Conservation (phyloP, 2,329 filamentous ascomycete species). For the Fusarium compactum region DNA sequence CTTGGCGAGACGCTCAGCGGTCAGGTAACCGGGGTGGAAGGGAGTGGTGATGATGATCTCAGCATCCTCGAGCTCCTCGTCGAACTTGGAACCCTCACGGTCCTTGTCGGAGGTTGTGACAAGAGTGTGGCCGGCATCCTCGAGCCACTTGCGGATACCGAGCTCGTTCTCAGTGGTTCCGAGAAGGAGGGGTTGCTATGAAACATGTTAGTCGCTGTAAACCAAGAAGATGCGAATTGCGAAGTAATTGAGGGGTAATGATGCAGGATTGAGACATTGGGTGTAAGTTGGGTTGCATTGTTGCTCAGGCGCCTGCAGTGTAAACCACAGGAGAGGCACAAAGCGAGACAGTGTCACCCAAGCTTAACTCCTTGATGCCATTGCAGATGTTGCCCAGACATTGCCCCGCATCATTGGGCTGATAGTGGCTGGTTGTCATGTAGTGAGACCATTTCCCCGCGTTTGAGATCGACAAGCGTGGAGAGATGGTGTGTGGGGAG, state of each 20-base stretch:
- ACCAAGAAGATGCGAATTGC: slow-evolving; percentile 6
- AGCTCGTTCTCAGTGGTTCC: slow-evolving; percentile 99
- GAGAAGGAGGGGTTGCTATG: slow-evolving; percentile 80
- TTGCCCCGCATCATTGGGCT: slow-evolving; percentile 41
- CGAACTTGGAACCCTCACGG: slow-evolving; percentile 90
- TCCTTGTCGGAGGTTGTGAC: slow-evolving; percentile 99
- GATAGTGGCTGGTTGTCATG: slow-evolving; percentile 42
- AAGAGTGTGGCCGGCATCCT: slow-evolving; percentile 95
- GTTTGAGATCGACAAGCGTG: slow-evolving; percentile 46
- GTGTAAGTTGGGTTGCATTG: slow-evolving; percentile 34
- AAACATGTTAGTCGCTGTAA: slow-evolving; percentile 34
- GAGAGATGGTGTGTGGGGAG: slow-evolving; percentile 35
- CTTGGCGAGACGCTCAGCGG: slow-evolving; percentile 93
- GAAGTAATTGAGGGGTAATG: slow-evolving; percentile 9
- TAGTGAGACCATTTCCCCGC: slow-evolving; percentile 45
- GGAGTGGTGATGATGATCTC: slow-evolving; percentile 99
- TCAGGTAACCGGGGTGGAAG: slow-evolving; percentile 99
- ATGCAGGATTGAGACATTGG: slow-evolving; percentile 21
- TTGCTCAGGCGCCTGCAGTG: slow-evolving; percentile 22
- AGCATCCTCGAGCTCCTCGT: slow-evolving; percentile 94
- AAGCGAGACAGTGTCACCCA: slow-evolving; percentile 26
- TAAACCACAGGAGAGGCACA: slow-evolving; percentile 23
- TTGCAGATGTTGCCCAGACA: slow-evolving; percentile 23
- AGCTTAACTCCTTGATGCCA: slow-evolving; percentile 13
- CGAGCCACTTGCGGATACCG: slow-evolving; percentile 95